Evolutionary conservation across 148 eudicot genomes (phyloP), one percentile per base, ranked within the genome.

Genomic region (Persicaria tinctoria): DNA sequence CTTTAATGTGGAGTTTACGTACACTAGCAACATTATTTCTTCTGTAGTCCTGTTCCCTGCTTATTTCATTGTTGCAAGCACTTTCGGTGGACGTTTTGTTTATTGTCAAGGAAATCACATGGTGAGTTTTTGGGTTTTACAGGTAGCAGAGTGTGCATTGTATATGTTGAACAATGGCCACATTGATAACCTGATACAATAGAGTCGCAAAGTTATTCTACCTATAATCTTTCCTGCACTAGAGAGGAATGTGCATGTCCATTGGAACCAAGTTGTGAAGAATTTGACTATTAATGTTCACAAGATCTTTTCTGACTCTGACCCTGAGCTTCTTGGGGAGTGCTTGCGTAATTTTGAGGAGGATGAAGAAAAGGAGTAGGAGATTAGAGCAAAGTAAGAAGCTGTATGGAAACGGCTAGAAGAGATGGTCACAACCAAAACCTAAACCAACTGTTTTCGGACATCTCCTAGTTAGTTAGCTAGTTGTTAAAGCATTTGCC

Each of bases 141-240:
- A 89, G 97, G 97, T 91, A 68, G 93, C 93, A 46, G 93, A 89
- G 72, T 83, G 97, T 72, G 83, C 93, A 51, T 79, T 91, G 76
- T 89, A 86, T 77, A 80, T 91, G 57, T 91, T 93, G 93, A 91
- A 89, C 89, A 91, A 87, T 17, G 97, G 87, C 55, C 91, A 89
- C 78, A 85, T 91, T 11, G 90, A 89, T 80, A 89, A 79, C 76
- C 76, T 91, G 78, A 89, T 91, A 68, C 85, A 77, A 77, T 90
- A 89, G 78, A 91, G 86, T 27, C 84, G 87, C 69, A 79, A 85
- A 56, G 82, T 85, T 44, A 86, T 91, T 62, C 78, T 91, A 44
- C 93, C 97, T 20, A 86, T 91, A 2, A 90, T 91, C 79, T 80
- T 91, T 81, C 91, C 97, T 59, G 87, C 93, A 2, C 72, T 91